Evolutionary conservation across 1,284 basidiomycete species (phyloP).

Genomic region (Ganoderma resinaceum): DNA sequence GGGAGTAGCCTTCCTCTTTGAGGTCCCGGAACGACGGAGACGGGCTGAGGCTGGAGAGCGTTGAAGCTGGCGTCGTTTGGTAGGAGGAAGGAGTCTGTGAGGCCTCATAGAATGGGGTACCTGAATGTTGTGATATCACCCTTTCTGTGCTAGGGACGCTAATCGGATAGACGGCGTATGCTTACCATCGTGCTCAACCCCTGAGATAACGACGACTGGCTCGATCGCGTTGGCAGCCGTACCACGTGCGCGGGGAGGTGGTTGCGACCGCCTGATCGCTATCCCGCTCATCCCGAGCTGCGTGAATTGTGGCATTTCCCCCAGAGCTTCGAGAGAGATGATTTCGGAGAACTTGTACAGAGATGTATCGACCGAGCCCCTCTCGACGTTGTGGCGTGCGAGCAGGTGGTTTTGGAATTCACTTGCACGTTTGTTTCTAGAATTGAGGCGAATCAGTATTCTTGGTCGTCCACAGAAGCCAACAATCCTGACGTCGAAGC

Average conservation of each 20-base stretch:
- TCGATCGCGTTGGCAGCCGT: neutral
- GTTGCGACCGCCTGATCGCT: conserved; percentile 9
- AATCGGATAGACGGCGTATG: no score
- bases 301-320: conserved; percentile 13
- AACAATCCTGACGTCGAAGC: neutral
- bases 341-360: neutral
- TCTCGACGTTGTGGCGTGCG: neutral
- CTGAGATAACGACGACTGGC: neutral
- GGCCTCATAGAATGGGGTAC: neutral
- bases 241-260: neutral
- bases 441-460: neutral
- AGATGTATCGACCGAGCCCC: neutral
- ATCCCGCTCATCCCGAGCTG: conserved; percentile 9
- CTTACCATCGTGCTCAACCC: neutral
- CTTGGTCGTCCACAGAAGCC: neutral
- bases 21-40: neutral
- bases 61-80: neutral
- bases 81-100: neutral
- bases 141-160: no score
- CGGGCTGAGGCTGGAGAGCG: neutral
- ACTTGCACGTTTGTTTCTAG: conserved; percentile 24
- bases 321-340: conserved; percentile 1
- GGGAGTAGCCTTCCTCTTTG: neutral
- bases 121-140: neutral
- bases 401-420: conserved; percentile 23